These are phyloP conservation scores for Yarrowia sp. DNA, from an alignment of 805 yeast species.

Conservation along the genomic window DNA sequence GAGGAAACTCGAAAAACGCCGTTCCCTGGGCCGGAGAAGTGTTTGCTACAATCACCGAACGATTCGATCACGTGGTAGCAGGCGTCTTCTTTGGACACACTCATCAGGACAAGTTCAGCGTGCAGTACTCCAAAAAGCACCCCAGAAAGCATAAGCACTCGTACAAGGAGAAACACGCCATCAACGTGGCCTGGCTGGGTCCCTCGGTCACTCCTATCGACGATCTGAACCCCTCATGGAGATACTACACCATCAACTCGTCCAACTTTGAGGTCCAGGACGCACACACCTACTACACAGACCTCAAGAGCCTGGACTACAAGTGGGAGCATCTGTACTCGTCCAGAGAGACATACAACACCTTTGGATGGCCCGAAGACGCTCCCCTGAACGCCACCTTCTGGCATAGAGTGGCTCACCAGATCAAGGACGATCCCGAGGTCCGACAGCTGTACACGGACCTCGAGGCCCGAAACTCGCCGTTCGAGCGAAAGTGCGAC, in stretches of 20 bases:
- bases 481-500: slow-evolving; percentile 60
- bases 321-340: slow-evolving; percentile 66
- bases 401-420: slow-evolving; percentile 66
- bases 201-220: slow-evolving; percentile 70
- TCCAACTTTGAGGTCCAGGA: slow-evolving; percentile 67
- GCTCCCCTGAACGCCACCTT: slow-evolving; percentile 60
- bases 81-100: slow-evolving; percentile 76
- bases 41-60: slow-evolving; percentile 63
- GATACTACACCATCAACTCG: slow-evolving; percentile 71
- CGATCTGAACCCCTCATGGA: slow-evolving; percentile 72
- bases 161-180: slow-evolving; percentile 50
- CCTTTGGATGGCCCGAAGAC: slow-evolving; percentile 61
- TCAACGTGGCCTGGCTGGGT: slow-evolving; percentile 67
- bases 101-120: slow-evolving; percentile 70
- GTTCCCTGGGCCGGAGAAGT: slow-evolving; percentile 67
- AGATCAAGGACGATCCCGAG: slow-evolving; percentile 54
- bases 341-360: slow-evolving; percentile 64
- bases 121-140: slow-evolving; percentile 53
- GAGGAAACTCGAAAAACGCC: slow-evolving; percentile 61
- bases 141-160: slow-evolving; percentile 10
- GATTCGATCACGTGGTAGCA: slow-evolving; percentile 74
- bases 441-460: slow-evolving; percentile 60
- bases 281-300: slow-evolving; percentile 50
- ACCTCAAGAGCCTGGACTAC: slow-evolving; percentile 63
- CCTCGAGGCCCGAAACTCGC: slow-evolving; percentile 62